These are phyloP conservation scores for Rhododendron molle DNA, from an alignment of 148 eudicot species.

Conservation along the genomic window DNA sequence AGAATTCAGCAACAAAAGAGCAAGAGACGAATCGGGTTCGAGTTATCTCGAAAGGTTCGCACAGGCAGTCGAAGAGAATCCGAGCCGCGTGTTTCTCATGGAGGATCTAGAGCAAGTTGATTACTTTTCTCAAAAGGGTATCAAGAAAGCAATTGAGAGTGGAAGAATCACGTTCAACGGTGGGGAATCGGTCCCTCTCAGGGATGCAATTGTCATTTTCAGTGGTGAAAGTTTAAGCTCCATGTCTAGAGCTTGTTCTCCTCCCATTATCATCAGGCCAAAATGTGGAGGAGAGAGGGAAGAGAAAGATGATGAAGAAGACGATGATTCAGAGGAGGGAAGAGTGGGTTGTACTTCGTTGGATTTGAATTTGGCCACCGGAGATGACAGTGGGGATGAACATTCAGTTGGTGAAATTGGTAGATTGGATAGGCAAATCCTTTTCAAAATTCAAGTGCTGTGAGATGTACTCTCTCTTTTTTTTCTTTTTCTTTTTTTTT, in stretches of 20 bases:
- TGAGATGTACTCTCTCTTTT: constrained; percentile 11
- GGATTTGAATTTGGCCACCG: constrained; percentile 54
- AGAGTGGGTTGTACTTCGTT: constrained; percentile 21
- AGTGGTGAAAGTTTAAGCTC: constrained; percentile 58
- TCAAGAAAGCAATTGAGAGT: constrained; percentile 43
- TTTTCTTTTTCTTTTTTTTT: neutral
- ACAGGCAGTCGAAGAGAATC: constrained; percentile 44
- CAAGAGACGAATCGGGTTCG: constrained; percentile 39
- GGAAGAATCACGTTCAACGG: constrained; percentile 30
- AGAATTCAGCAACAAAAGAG: constrained; percentile 43
- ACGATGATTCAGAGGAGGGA: constrained; percentile 16
- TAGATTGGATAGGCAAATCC: constrained; percentile 46
- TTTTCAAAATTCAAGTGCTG: constrained; percentile 38
- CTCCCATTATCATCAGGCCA: constrained; percentile 35
- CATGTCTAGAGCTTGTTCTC: constrained; percentile 52
- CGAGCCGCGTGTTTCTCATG: constrained; percentile 56
- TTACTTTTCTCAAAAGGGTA: constrained; percentile 36
- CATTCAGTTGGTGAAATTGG: constrained; percentile 22
- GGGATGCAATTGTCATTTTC: constrained; percentile 66
- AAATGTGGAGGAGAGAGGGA: constrained; percentile 15
- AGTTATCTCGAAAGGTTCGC: constrained; percentile 45
- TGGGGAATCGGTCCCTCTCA: constrained; percentile 41
- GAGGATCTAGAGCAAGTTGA: constrained; percentile 68
- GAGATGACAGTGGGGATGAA: constrained; percentile 17
- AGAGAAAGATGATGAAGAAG: constrained; percentile 25